Evolutionary conservation across 2,329 filamentous ascomycete genomes (phyloP), one percentile per base, ranked within the genome.

Genomic region (Botrytis deweyae): DNA sequence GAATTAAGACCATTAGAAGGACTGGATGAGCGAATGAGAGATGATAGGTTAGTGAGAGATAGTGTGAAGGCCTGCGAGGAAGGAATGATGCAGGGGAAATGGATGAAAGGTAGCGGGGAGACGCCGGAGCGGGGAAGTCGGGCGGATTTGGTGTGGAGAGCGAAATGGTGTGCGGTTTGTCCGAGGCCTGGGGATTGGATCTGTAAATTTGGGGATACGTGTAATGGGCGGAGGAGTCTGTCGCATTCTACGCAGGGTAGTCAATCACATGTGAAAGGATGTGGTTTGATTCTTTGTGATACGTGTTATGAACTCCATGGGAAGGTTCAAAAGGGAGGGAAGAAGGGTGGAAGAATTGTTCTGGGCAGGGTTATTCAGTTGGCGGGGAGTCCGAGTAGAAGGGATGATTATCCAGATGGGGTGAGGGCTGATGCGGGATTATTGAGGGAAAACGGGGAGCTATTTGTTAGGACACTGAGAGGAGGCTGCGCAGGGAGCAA

Each of bases 141-240:
- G 20, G 73, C 16, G 71, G 65, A 18, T 70, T 63, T 25, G 62
- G 74, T 58, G n/a, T 79, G 12, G 76, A 58, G 58, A 1, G 72
- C 76, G 1, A 77, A 74, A 49, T 80, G 77, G 77, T 81, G 80
- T 68, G 65, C 70, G 14, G 73, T 81, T 42, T 81, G 80, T 61
- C 74, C 78, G 1, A 70, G 73, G 0, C 71, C 76, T 0, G 80
- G 79, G 1, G 72, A 38, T 52, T 72, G 70, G 70, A 8, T 52
- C n/a, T 72, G 70, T 36, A 36, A 18, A 20, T 10, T 3, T 69
- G 12, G 72, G 61, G 65, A 38, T 79, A 76, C 20, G 25, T 14
- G 38, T 6, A n/a, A 14, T 14, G 46, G 8, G 3, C 2, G 18
- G 7, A 29, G 46, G 6, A n/a, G 33, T 7, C 22, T 38, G 74